phyloP scores from a whole-genome alignment of 441 rosid species.

The Omphalea diandra region DNA sequence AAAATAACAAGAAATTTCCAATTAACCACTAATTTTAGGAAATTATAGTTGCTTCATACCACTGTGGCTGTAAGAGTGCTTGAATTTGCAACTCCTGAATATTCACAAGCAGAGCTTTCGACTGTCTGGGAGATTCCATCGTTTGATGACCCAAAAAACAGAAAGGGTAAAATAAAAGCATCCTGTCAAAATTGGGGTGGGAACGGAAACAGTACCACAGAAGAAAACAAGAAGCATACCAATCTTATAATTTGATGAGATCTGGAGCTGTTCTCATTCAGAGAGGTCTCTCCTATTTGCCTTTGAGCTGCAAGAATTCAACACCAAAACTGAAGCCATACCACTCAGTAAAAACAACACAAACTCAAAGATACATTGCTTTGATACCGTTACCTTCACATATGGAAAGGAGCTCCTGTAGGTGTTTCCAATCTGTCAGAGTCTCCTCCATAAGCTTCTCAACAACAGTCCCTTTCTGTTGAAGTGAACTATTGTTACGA shows the following conservation, averaged over 20 bases:
- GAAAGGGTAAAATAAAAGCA: not conserved
- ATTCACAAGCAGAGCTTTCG: slow-evolving; percentile 28
- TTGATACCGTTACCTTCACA: slow-evolving; percentile 82
- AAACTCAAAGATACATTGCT: not conserved
- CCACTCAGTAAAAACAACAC: not conserved
- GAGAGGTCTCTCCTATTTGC: slow-evolving; percentile 27
- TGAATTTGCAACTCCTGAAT: slow-evolving; percentile 14
- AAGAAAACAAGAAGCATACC: slow-evolving; percentile 25
- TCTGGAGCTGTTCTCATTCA: slow-evolving; percentile 44
- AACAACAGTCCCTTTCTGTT: slow-evolving; percentile 32
- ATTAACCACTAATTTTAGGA: too few species aligned
- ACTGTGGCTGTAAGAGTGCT: slow-evolving; percentile 23
- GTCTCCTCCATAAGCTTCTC: slow-evolving; percentile 72
- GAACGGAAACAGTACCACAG: too few species aligned
- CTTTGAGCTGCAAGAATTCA: slow-evolving; percentile 39
- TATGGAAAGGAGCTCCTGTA: slow-evolving; percentile 60
- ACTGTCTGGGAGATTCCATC: slow-evolving; percentile 25
- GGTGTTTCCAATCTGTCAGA: slow-evolving; percentile 55
- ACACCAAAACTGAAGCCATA: too few species aligned
- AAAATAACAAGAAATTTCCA: not conserved
- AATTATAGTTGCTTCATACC: slow-evolving; percentile 27
- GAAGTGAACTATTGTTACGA: not conserved
- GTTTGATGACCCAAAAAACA: too few species aligned
- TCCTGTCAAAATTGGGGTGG: not conserved
- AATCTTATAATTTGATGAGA: slow-evolving; percentile 49